phyloP scores from a whole-genome alignment of 306 rosid species.

The Herpetospermum pedunculosum region DNA sequence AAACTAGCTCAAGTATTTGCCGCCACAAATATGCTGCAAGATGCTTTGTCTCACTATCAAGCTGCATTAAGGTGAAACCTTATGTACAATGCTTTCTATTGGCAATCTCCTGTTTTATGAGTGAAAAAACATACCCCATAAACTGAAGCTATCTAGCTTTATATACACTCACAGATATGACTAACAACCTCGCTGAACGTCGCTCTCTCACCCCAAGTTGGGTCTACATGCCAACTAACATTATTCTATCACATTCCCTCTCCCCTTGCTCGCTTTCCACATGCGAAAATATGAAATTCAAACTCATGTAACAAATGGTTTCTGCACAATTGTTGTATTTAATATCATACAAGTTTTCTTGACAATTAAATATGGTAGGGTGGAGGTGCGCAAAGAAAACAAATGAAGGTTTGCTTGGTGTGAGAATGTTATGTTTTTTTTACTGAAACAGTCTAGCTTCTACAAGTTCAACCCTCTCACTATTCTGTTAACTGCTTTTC shows the following conservation, averaged over 20 bases:
- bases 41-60: constrained; percentile 90
- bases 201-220: neutral
- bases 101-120: neutral
- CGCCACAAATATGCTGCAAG: constrained; percentile 88
- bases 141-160: neutral
- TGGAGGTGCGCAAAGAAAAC: no score
- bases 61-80: constrained; percentile 76
- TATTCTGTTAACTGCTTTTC: neutral
- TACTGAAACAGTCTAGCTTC: neutral
- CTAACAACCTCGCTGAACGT: neutral
- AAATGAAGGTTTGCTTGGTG: no score
- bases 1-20: constrained; percentile 96
- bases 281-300: no score
- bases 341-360: no score
- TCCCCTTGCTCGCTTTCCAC: no score
- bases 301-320: no score
- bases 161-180: neutral
- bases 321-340: neutral
- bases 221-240: neutral
- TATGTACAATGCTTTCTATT: neutral
- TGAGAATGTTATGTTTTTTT: neutral
- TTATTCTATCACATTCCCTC: neutral
- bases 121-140: neutral
- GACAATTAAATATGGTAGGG: no score
- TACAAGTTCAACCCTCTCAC: neutral